These are phyloP conservation scores for Pterocarpus santalinus DNA, from an alignment of 306 rosid genomes.

Conservation along the genomic window DNA sequence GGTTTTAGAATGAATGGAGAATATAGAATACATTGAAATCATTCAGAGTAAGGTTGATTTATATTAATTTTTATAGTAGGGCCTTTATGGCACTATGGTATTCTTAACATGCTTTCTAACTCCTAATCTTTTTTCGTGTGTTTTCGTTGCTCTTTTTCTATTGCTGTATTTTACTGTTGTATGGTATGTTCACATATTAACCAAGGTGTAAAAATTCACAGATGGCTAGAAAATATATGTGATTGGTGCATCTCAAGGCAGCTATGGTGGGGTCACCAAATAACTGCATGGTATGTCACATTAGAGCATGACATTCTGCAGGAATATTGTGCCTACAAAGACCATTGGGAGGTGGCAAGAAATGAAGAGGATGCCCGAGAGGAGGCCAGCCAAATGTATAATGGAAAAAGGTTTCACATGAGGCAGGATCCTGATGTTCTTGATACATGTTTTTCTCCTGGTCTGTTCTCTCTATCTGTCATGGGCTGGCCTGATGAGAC, in stretches of 20 bases:
- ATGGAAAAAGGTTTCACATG: conserved; percentile 72
- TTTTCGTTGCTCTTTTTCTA: too few relatives aligned
- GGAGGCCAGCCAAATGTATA: conserved; percentile 64
- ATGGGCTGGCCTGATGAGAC: conserved; percentile 97
- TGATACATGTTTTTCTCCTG: conserved; percentile 98
- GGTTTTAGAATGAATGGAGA: too few relatives aligned
- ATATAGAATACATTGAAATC: too few relatives aligned
- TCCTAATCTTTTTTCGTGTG: too few relatives aligned
- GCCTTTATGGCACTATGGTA: too few relatives aligned
- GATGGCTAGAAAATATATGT: conserved; percentile 94
- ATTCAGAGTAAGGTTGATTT: too few relatives aligned
- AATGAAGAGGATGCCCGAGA: conserved; percentile 75
- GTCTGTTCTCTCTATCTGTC: conserved; percentile 89
- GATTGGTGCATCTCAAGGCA: conserved; percentile 98
- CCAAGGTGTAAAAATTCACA: conserved; percentile 43
- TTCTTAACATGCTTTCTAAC: too few relatives aligned
- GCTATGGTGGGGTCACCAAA: conserved; percentile 99
- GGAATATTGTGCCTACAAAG: conserved; percentile 75
- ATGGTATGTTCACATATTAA: too few relatives aligned
- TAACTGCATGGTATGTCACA: conserved; percentile 92
- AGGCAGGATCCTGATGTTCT: conserved; percentile 92
- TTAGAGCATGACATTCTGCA: conserved; percentile 71
- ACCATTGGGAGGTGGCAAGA: conserved; percentile 91
- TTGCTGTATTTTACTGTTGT: too few relatives aligned
- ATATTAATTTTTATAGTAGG: too few relatives aligned